Base-by-base conservation (phyloP, 2,329 filamentous ascomycete species). In the Aspergillus fumigatus region DNA sequence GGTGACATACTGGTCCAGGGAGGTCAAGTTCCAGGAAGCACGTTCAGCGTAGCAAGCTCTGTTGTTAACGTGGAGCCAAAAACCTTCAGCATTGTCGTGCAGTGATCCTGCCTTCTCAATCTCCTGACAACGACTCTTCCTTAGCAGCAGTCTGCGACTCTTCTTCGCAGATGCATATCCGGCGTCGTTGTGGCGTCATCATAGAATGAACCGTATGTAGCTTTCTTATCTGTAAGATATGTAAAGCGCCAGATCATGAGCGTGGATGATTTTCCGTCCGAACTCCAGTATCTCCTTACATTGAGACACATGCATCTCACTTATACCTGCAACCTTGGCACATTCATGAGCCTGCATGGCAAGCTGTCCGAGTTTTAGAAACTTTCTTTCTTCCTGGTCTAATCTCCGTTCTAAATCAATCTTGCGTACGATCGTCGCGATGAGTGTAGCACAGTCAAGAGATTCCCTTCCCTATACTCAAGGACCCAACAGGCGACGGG, bases 1-100 rank as follows among this genome's bases (percentile, higher is more conserved):
- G 57, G 64, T 3, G 63, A 70, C 8, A 55, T 73, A 14, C 62
- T 76, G 25, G 53, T 71, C 7, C 52, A 60, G n/a, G 55, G 58
- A 21, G 54, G 41, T 11, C 59, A 62, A 25, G 17, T 14, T 7
- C 7, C 14, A n/a, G 17, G 11, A 14, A 38, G 32, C 14, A 17
- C n/a, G 6, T 7, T 17, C 3, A 6, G 32, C 5, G 7, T 38
- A 38, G 14, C 14, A 38, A 38, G 14, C 32, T 35, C 32, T 17
- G 14, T 17, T 17, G 32, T 38, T 14, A 17, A 17, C 14, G 17
- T 17, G 17, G 14, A 35, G 11, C 11, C 32, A 14, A 17, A 14
- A 5, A 7, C 5, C 32, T 11, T 32, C 29, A 17, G 32, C 14
- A 17, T 7, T 17, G 5, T 38, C 32, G 4, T 35, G 14, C 17